A percentile compares a stretch with the other conserved stretches of the same genome.
These are phyloP conservation scores for Artemisia argyi DNA, from an alignment of 129 eudicot genomes.

Conservation along the genomic window DNA sequence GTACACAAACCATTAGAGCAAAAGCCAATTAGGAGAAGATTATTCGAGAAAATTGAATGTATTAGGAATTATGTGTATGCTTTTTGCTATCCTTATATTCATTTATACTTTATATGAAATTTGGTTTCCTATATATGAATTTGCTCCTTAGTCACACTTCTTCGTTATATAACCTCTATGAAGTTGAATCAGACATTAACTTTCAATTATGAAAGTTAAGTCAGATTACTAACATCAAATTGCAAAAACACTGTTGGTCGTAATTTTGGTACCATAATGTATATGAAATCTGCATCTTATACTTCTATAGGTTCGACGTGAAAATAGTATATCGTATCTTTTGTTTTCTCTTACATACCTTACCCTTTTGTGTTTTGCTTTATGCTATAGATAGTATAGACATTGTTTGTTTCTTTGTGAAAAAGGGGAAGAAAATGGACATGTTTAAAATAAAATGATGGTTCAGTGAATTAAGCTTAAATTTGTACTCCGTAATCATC, in stretches of 20 bases:
- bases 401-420: too few species aligned
- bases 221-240: not conserved
- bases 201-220: not conserved
- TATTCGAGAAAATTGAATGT: not conserved
- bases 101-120: too few species aligned
- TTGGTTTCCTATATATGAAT: not conserved
- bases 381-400: not conserved
- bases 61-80: too few species aligned
- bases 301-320: not conserved
- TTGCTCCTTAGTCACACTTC: not conserved
- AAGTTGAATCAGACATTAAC: too few species aligned
- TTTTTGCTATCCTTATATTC: too few species aligned
- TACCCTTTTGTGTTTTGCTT: not conserved
- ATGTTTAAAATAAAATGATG: too few species aligned
- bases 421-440: too few species aligned
- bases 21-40: not conserved
- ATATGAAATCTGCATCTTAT: not conserved
- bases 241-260: not conserved
- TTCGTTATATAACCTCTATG: too few species aligned
- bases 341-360: not conserved
- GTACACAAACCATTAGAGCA: not conserved
- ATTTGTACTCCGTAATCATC: conserved; percentile 3
- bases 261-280: not conserved
- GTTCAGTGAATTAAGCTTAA: too few species aligned
- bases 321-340: not conserved